Evolutionary conservation across 192 early-diverging fungal genomes (phyloP).

Genomic region (Haplosporangium gracile): DNA sequence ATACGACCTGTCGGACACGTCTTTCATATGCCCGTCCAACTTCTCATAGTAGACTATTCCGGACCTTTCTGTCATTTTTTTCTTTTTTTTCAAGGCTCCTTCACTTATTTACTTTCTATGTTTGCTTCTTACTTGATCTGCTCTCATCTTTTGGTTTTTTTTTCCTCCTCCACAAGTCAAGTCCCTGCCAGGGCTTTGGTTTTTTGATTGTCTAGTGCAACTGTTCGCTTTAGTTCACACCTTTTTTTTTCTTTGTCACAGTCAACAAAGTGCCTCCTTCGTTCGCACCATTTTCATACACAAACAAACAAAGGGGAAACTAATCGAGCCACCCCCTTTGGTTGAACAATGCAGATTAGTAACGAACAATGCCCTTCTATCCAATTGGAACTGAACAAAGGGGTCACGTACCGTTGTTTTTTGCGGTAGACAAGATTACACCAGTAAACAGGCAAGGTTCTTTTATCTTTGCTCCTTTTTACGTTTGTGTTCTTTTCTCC

Average conservation of each 20-base stretch:
- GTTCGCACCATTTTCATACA: neutral
- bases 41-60: neutral
- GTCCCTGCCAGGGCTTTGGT: neutral
- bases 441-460: too few relatives aligned
- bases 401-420: neutral
- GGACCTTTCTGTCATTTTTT: neutral
- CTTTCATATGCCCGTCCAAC: slow-evolving; percentile 18
- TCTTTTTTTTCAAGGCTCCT: neutral
- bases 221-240: neutral
- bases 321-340: neutral
- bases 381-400: slow-evolving; percentile 1
- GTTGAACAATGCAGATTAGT: slow-evolving; percentile 6
- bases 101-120: neutral
- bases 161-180: neutral
- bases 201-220: neutral
- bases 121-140: neutral
- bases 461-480: neutral
- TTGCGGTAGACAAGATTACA: neutral
- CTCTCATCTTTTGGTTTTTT: neutral
- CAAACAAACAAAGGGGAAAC: neutral
- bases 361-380: slow-evolving; percentile 11
- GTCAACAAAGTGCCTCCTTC: neutral
- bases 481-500: neutral
- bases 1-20: neutral
- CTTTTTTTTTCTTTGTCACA: neutral